These are phyloP conservation scores for Boletus patriciae DNA, from an alignment of 768 basidiomycete species.

Conservation along the genomic window DNA sequence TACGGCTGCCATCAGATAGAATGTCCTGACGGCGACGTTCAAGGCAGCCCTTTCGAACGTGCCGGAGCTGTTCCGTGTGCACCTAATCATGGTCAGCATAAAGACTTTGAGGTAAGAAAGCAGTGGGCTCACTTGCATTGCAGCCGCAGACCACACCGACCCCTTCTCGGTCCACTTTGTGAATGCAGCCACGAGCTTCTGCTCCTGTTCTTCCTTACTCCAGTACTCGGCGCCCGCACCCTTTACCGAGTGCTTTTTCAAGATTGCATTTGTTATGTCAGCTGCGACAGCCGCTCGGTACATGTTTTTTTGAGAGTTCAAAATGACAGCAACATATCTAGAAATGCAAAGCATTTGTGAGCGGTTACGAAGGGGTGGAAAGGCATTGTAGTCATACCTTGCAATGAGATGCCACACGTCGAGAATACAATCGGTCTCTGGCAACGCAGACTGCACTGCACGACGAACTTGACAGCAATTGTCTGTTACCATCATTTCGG, in stretches of 20 bases:
- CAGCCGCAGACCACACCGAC: conserved; percentile 20
- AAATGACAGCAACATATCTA: conserved; percentile 14
- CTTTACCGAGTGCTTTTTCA: conserved; percentile 9
- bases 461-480: no score
- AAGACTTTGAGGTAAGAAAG: no score
- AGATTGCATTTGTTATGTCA: conserved; percentile 13
- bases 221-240: conserved; percentile 16
- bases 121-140: conserved; percentile 9
- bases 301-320: conserved; percentile 9
- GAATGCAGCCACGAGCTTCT: conserved; percentile 6
- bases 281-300: not conserved
- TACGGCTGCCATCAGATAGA: no score
- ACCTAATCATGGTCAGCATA: conserved; percentile 10
- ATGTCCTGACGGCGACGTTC: no score
- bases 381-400: not conserved
- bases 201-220: conserved; percentile 16
- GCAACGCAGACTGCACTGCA: no score
- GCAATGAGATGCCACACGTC: no score
- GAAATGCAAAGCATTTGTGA: not conserved
- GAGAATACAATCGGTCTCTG: no score
- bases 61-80: conserved; percentile 27
- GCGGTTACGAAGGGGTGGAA: no score
- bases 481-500: conserved; percentile 11
- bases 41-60: conserved; percentile 30
- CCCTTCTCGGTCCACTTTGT: conserved; percentile 14